Base-by-base conservation (phyloP, 345 rosid genomes). In the Brassica cretica region DNA sequence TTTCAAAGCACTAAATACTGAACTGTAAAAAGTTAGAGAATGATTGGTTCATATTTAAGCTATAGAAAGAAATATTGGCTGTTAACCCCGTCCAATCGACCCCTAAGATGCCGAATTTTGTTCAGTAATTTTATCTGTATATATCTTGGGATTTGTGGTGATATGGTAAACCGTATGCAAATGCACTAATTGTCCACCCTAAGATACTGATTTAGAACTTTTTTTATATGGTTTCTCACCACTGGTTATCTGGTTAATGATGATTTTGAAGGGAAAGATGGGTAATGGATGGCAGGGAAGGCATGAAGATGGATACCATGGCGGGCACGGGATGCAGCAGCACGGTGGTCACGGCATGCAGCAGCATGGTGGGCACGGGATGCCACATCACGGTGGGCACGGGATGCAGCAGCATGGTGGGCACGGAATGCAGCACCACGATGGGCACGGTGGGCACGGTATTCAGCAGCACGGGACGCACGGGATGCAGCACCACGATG, bases 201-300 rank as follows among this genome's bases (percentile, higher is more conserved):
- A n/a, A 24, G 27, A 14, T n/a, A 68, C 4, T 27, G 6, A 24
- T 44, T 67, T 12, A 41, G 27, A 6, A 68, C 41, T 41, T 5
- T 27, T 49, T 8, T 6, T 68, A 1, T 18, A 70, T 32, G 49
- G 63, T 6, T 53, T 53, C 15, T 53, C 30, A 7, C 64, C 7
- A 11, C 24, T 33, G 25, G 14, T 58, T 19, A 35, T 55, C 16
- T 66, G 19, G 14, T 25, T 25, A 9, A 70, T 70, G 59, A 37
- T 37, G 8, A 61, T 32, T 62, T 60, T 61, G 5, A 18, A 76
- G 68, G 79, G 74, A n/a, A 76, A 46, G 1, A 62, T 69, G 55
- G 41, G 70, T 62, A 69, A 21, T 76, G 80, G 56, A 76, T 76
- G 71, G 71, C 80, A 76, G 21, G 80, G 56, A 5, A 18, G 18